phyloP scores from a whole-genome alignment of 208 protist species.

The Leishmania gerbilli region DNA sequence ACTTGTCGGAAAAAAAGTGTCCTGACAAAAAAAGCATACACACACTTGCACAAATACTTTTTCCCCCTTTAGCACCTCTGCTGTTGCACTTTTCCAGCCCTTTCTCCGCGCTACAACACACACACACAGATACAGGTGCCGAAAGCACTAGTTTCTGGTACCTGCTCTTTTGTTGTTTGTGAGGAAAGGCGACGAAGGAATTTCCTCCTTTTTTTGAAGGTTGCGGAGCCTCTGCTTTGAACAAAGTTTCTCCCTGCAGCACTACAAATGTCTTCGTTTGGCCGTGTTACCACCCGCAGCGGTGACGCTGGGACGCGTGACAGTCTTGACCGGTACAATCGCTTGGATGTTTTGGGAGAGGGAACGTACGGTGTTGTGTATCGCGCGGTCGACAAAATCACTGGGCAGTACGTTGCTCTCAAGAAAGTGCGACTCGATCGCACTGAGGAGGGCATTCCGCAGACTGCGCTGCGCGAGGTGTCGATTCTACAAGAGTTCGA shows the following conservation, averaged over 20 bases:
- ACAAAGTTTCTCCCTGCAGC: not conserved
- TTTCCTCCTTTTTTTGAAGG: not conserved
- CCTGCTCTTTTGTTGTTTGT: not conserved
- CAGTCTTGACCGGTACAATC: constrained; percentile 87
- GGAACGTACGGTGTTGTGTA: constrained; percentile 95
- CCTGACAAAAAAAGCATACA: not conserved
- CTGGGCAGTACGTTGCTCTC: constrained; percentile 93
- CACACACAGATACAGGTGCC: not conserved
- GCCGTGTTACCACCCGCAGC: constrained; percentile 45
- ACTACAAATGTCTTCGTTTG: constrained; percentile 55
- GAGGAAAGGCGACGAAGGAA: not conserved
- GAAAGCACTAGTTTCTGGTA: not conserved
- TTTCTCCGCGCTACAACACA: not conserved
- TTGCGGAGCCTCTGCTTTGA: not conserved
- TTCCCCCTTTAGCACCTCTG: not conserved
- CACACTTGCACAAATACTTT: not conserved
- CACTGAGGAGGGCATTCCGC: constrained; percentile 98
- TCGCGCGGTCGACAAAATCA: constrained; percentile 83
- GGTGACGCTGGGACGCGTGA: constrained; percentile 42
- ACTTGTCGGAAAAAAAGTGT: not conserved
- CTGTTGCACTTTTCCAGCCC: not conserved
- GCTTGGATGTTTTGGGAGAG: constrained; percentile 89
- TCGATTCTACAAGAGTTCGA: constrained; percentile 97
- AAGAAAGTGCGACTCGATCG: constrained; percentile 98
- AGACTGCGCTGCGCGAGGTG: constrained; percentile 98